Percentiles rank a stretch among this genome's conserved stretches.
Evolutionary conservation across 2,329 filamentous ascomycete species (phyloP).

Genomic region (Colletotrichum endophyticum): DNA sequence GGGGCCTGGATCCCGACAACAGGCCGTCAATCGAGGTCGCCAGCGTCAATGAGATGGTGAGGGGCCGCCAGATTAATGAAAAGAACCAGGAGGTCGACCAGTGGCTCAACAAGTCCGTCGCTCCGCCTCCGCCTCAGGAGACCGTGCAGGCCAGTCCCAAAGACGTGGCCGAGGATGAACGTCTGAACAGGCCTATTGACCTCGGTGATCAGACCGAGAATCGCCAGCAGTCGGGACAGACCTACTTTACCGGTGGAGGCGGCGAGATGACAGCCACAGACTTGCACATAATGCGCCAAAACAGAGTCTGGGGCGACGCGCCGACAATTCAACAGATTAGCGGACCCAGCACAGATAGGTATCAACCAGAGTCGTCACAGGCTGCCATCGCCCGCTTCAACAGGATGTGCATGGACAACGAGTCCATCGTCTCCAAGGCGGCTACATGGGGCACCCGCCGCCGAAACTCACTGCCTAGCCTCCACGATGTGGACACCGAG

Average conservation of each 20-base stretch:
- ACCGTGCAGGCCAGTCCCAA: slow-evolving; percentile 11
- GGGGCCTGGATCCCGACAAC: slow-evolving; percentile 52
- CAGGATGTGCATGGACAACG: slow-evolving; percentile 57
- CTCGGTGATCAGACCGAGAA: slow-evolving; percentile 56
- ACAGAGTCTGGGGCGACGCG: slow-evolving; percentile 54
- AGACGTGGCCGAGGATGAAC: slow-evolving; percentile 27
- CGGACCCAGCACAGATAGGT: slow-evolving; percentile 28
- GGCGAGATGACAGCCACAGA: slow-evolving; percentile 51
- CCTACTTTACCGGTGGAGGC: slow-evolving; percentile 50
- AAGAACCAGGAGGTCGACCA: slow-evolving; percentile 54
- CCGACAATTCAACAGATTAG: slow-evolving; percentile 53
- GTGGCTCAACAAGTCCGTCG: slow-evolving; percentile 44
- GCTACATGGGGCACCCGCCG: slow-evolving; percentile 75
- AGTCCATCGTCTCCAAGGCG: slow-evolving; percentile 64
- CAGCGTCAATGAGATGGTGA: slow-evolving; percentile 55
- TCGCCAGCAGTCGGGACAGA: slow-evolving; percentile 50
- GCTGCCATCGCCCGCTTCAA: slow-evolving; percentile 60
- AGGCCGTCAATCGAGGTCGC: slow-evolving; percentile 47
- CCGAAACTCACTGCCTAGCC: slow-evolving; percentile 62
- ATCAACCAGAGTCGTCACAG: slow-evolving; percentile 56
- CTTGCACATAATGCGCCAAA: slow-evolving; percentile 52
- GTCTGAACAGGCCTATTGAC: slow-evolving; percentile 36
- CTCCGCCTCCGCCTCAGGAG: slow-evolving; percentile 1
- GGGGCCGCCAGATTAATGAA: slow-evolving; percentile 45
- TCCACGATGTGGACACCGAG: slow-evolving; percentile 58